Percentiles rank a stretch among this genome's conserved stretches.
These are phyloP conservation scores for Syzygium grande DNA, from an alignment of 345 rosid species.

Conservation along the genomic window DNA sequence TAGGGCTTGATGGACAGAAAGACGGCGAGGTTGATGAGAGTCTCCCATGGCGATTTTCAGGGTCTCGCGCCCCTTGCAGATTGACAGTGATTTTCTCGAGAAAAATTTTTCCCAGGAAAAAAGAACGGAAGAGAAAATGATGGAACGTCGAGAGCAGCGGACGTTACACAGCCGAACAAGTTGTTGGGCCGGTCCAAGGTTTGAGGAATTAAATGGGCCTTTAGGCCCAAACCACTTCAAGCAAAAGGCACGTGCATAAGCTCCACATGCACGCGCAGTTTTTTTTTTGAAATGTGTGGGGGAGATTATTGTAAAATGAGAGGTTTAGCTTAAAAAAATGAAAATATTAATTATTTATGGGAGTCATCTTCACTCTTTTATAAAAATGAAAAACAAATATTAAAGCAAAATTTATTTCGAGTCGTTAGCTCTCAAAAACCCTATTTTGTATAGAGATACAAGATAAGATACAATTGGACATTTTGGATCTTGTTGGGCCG, in stretches of 20 bases:
- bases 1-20: conserved; percentile 65
- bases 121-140: neutral
- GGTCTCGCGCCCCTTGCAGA: neutral
- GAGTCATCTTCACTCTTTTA: neutral
- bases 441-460: accelerated
- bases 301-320: neutral
- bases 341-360: neutral
- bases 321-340: neutral
- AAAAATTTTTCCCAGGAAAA: neutral
- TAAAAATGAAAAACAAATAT: accelerated
- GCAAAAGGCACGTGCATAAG: neutral
- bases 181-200: neutral
- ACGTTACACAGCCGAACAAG: neutral
- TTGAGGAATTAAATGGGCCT: neutral
- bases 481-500: neutral
- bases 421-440: accelerated
- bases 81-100: neutral
- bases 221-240: neutral
- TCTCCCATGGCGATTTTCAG: conserved; percentile 42
- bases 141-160: neutral
- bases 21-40: conserved; percentile 23
- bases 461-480: neutral
- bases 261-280: neutral
- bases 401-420: accelerated
- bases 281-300: too few relatives aligned